A percentile compares a stretch with the other conserved stretches of the same genome.
These are phyloP conservation scores for Aegilops sharonensis DNA, from an alignment of 176 grass and related monocot genomes.

Conservation along the genomic window DNA sequence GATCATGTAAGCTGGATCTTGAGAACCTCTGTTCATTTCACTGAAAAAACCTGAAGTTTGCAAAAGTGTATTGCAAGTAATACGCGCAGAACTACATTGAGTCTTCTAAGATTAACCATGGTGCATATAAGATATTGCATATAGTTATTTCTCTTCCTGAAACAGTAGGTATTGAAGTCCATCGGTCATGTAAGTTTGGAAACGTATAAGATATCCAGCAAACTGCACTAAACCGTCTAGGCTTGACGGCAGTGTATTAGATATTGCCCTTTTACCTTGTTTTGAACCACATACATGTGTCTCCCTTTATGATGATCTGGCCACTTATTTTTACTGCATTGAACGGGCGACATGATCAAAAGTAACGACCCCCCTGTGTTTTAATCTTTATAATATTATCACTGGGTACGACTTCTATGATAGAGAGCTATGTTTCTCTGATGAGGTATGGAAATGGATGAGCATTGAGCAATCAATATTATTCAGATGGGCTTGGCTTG, in stretches of 20 bases:
- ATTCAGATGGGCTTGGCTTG: background rate
- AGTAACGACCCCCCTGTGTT: too few relatives aligned
- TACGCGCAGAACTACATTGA: background rate
- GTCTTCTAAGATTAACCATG: background rate
- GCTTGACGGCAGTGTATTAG: background rate
- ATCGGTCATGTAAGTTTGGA: background rate
- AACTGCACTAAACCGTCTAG: background rate
- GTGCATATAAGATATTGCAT: background rate
- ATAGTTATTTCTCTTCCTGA: too few relatives aligned
- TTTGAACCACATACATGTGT: background rate
- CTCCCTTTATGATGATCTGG: background rate
- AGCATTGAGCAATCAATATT: background rate
- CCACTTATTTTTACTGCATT: background rate
- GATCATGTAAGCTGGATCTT: background rate
- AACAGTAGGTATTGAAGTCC: too few relatives aligned
- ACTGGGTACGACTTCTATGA: background rate
- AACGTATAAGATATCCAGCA: background rate
- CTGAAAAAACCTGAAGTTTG: background rate
- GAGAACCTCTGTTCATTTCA: background rate
- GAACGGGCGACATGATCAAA: too few relatives aligned
- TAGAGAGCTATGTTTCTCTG: background rate
- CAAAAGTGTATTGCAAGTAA: background rate
- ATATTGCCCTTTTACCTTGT: background rate
- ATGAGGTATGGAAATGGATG: background rate
- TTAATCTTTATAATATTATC: background rate